Percentiles rank a stretch among this genome's conserved stretches.
Evolutionary conservation across 208 protist species (phyloP).

Genomic region (Strigomonas culicis): DNA sequence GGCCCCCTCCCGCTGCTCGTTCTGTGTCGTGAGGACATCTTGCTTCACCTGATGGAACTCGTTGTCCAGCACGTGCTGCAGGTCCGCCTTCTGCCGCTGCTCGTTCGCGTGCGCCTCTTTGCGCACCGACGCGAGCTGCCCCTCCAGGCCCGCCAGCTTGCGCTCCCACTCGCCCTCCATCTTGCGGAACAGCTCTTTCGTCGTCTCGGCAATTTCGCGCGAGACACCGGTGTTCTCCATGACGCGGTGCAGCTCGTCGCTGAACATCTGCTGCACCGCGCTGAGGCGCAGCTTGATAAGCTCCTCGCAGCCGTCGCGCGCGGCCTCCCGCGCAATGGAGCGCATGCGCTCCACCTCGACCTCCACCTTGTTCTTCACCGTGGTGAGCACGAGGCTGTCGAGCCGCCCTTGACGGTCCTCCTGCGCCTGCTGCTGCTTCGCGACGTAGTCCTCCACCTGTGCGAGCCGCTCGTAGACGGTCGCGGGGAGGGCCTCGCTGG

Average conservation of each 20-base stretch:
- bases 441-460: constrained; percentile 40
- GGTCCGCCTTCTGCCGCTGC: neutral
- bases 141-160: constrained; percentile 14
- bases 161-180: constrained; percentile 20
- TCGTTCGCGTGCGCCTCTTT: neutral
- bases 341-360: constrained; percentile 70
- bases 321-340: constrained; percentile 62
- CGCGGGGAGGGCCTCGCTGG: neutral
- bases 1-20: constrained; percentile 15
- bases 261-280: constrained; percentile 42
- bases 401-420: constrained; percentile 47
- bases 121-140: constrained; percentile 7
- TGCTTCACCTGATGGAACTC: constrained; percentile 3
- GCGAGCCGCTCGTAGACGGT: constrained; percentile 35
- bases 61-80: constrained; percentile 10
- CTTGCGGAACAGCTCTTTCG: constrained; percentile 28
- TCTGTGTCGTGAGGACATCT: constrained; percentile 11
- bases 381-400: constrained; percentile 34
- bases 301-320: constrained; percentile 56
- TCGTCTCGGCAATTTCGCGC: constrained; percentile 25
- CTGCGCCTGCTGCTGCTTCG: constrained; percentile 34
- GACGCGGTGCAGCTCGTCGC: constrained; percentile 45
- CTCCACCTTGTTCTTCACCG: constrained; percentile 48
- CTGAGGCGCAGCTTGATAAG: constrained; percentile 52
- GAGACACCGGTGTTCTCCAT: constrained; percentile 35